Evolutionary conservation across 176 grass and related monocot species (phyloP).

Genomic region (Oryza punctata): DNA sequence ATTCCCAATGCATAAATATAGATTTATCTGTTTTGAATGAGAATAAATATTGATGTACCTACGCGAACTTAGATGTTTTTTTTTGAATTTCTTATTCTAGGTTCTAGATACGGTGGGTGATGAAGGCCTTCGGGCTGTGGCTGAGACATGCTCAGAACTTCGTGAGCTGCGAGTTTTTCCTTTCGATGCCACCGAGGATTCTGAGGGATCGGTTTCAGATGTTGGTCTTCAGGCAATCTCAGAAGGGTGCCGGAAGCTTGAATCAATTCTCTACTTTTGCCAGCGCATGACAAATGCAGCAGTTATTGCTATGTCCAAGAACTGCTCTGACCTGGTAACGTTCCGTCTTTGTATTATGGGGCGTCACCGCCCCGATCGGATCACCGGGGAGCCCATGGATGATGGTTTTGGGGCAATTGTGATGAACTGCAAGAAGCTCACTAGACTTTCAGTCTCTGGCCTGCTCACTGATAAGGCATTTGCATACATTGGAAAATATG

Average conservation of each 20-base stretch:
- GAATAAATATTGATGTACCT: background rate
- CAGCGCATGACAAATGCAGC: slow-evolving; percentile 83
- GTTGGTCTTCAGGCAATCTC: slow-evolving; percentile 69
- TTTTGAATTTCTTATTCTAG: slow-evolving; percentile 46
- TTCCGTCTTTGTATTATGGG: slow-evolving; percentile 98
- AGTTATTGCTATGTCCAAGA: slow-evolving; percentile 63
- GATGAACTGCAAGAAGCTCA: slow-evolving; percentile 85
- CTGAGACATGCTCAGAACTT: slow-evolving; percentile 65
- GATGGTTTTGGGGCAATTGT: slow-evolving; percentile 83
- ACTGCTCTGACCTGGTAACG: slow-evolving; percentile 76
- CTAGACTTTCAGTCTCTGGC: slow-evolving; percentile 83
- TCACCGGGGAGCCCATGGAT: slow-evolving; percentile 74
- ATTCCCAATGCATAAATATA: background rate
- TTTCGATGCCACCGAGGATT: slow-evolving; percentile 63
- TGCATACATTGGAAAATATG: slow-evolving; percentile 69
- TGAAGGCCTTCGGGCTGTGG: slow-evolving; percentile 76
- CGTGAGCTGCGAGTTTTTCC: slow-evolving; percentile 83
- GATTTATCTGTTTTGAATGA: background rate
- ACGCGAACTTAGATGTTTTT: background rate
- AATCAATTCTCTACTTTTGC: slow-evolving; percentile 86
- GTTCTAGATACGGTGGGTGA: slow-evolving; percentile 84
- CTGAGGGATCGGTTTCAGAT: slow-evolving; percentile 72
- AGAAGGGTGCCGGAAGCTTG: slow-evolving; percentile 76
- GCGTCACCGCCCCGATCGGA: slow-evolving; percentile 61
- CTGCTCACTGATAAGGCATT: slow-evolving; percentile 82